Percentiles rank a stretch among this genome's conserved stretches.
Evolutionary conservation across 768 basidiomycete genomes (phyloP).

Genomic region (Phaeotremella fagi): DNA sequence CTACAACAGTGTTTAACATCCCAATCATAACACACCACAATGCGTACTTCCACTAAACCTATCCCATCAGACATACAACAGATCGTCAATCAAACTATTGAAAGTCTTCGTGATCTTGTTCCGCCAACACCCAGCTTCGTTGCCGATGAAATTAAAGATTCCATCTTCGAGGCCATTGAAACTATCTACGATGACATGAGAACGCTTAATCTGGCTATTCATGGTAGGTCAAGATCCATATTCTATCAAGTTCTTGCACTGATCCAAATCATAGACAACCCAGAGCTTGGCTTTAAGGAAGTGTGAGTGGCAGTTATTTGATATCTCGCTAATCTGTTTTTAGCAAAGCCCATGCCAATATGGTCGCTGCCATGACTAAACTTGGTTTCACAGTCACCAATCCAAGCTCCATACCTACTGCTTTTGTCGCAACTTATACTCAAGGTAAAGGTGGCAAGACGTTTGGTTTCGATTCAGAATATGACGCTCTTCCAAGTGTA

Average conservation of each 20-base stretch:
- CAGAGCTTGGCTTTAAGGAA: slow-evolving; percentile 19
- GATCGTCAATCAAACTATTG: slow-evolving; percentile 20
- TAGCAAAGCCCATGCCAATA: slow-evolving; percentile 22
- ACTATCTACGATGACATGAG: slow-evolving; percentile 14
- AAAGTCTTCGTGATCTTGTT: slow-evolving; percentile 10
- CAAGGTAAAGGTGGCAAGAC: slow-evolving; percentile 13
- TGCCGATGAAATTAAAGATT: slow-evolving; percentile 19
- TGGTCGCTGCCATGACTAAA: slow-evolving; percentile 11
- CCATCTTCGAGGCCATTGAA: slow-evolving; percentile 18
- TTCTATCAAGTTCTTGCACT: background rate
- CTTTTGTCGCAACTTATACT: slow-evolving; percentile 4
- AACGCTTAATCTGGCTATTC: slow-evolving; percentile 16
- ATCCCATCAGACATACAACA: slow-evolving; percentile 8
- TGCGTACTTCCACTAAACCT: background rate
- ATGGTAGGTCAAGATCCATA: no score
- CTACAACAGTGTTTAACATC: no score
- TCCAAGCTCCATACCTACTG: slow-evolving; percentile 9
- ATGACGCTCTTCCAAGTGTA: slow-evolving; percentile 11
- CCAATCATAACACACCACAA: no score
- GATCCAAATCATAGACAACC: slow-evolving; percentile 18
- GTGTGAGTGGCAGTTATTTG: slow-evolving; percentile 4
- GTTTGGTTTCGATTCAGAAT: slow-evolving; percentile 11
- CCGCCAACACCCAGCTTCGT: slow-evolving; percentile 12
- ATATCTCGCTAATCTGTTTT: background rate
- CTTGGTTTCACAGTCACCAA: slow-evolving; percentile 22